Evolutionary conservation across 106 monocot species (phyloP), one percentile per base, ranked within the genome.

Genomic region (Phalaenopsis equestris): DNA sequence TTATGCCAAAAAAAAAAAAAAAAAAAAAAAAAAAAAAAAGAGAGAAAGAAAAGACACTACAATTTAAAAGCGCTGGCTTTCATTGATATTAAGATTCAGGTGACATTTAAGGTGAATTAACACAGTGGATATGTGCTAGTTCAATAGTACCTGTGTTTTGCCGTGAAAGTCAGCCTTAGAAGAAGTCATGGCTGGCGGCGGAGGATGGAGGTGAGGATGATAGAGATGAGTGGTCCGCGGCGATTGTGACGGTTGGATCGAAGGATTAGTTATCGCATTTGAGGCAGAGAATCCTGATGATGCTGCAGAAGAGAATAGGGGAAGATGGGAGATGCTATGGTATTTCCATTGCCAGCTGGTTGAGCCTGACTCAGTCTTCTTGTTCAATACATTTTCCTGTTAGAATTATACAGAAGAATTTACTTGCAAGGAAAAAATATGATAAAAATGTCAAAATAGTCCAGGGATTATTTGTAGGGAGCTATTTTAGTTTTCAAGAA

Each of bases 241-340:
- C 6, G 74, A 39, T 14, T 70, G 74, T 2, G 74, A 15, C 5
- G n/a, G 43, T 43, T 19, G 72, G 72, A 17, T 18, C 42, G 43
- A 74, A 12, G 74, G 74, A 43, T 43, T 45, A 2, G 74, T 0
- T 19, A 45, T 42, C 19, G 1, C 6, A 45, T 23, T 18, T 2
- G 42, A 18, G n/a, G 42, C 36, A 5, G 74, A 74, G 74, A 74
- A 74, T 74, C 74, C 74, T 74, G 74, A 74, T 74, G 74, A 74
- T 74, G 74, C 74, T 74, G 74, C 74, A 74, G 19, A 42, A 7
- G 74, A 74, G 74, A 74, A 74, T 15, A 21, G 70, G 3, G 36
- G 74, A 4, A 74, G 42, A 5, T 42, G 74, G 74, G 74, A 74
- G 43, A 74, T 16, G 12, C 74, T 4, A 45, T 74, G n/a, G 42